phyloP scores from a whole-genome alignment of 768 basidiomycete species.

The Mycena olivaceomarginata region DNA sequence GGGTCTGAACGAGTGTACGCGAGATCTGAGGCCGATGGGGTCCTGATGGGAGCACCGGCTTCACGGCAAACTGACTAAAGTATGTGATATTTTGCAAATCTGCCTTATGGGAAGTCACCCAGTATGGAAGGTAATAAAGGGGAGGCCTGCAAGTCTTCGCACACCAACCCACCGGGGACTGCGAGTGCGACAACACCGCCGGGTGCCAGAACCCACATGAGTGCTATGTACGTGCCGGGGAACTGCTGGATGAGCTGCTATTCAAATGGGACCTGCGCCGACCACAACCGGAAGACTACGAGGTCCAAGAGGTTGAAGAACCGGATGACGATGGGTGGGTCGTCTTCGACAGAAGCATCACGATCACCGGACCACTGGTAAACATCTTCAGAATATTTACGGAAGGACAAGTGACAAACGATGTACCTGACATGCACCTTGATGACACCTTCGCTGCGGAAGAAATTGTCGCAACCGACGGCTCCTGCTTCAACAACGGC shows the following conservation, averaged over 20 bases:
- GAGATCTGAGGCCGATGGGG: too few relatives aligned
- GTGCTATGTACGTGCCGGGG: not conserved
- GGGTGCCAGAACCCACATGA: not conserved
- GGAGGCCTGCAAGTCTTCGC: not conserved
- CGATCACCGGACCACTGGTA: not conserved
- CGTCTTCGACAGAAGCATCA: slow-evolving; percentile 2
- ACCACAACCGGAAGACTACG: slow-evolving; percentile 34
- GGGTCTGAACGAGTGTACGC: too few relatives aligned
- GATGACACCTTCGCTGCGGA: not conserved
- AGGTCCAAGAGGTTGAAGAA: not conserved
- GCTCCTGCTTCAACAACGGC: slow-evolving; percentile 48
- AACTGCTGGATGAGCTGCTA: not conserved
- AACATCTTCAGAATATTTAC: slow-evolving; percentile 39
- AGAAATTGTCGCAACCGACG: slow-evolving; percentile 44
- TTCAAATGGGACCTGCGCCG: slow-evolving; percentile 33
- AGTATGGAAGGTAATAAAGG: too few relatives aligned
- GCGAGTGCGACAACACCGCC: not conserved
- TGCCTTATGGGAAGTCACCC: too few relatives aligned
- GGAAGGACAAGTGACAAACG: slow-evolving; percentile 4
- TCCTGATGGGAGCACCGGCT: too few relatives aligned
- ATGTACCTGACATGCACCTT: not conserved
- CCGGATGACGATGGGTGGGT: not conserved
- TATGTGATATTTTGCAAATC: too few relatives aligned
- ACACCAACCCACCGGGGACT: not conserved
- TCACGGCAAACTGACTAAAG: too few relatives aligned